These are phyloP conservation scores for Pilaira anomala DNA, from an alignment of 192 early-diverging fungal genomes.

Conservation along the genomic window DNA sequence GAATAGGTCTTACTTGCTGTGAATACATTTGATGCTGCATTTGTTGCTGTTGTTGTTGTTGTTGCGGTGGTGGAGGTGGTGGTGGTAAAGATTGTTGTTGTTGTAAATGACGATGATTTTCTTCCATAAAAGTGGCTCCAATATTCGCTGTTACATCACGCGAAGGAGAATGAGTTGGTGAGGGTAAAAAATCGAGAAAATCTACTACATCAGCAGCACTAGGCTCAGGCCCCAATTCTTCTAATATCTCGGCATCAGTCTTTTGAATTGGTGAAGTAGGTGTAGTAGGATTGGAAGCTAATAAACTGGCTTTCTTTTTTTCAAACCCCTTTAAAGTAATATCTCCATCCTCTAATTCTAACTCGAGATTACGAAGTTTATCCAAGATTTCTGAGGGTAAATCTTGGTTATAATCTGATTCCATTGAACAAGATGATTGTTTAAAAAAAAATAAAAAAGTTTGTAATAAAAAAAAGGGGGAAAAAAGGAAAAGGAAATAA, in stretches of 20 bases:
- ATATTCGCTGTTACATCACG: not conserved
- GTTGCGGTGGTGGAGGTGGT: not conserved
- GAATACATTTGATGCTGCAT: not conserved
- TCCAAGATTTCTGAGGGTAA: constrained; percentile 27
- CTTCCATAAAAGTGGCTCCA: constrained; percentile 25
- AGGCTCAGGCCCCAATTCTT: constrained; percentile 31
- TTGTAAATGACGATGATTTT: constrained; percentile 11
- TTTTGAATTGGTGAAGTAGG: constrained; percentile 5
- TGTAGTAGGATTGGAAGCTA: constrained; percentile 5
- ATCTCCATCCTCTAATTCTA: constrained; percentile 60
- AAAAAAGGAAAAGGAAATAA: not conserved
- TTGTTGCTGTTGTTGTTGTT: not conserved
- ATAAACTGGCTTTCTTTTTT: constrained; percentile 44
- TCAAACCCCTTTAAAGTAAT: constrained; percentile 75
- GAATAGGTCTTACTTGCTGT: constrained; percentile 4
- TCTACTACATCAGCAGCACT: constrained; percentile 40
- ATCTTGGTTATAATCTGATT: constrained; percentile 18
- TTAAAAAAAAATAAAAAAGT: not conserved
- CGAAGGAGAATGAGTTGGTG: constrained; percentile 33
- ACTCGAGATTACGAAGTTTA: constrained; percentile 33
- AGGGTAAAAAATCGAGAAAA: constrained; percentile 36
- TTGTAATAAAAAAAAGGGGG: not conserved
- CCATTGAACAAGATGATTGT: constrained; percentile 12
- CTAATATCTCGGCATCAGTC: constrained; percentile 8
- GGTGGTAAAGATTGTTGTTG: not conserved